Percentiles rank a stretch among this genome's conserved stretches.
phyloP scores from a whole-genome alignment of 164 flowering plant genomes.

The Dillenia turbinata region DNA sequence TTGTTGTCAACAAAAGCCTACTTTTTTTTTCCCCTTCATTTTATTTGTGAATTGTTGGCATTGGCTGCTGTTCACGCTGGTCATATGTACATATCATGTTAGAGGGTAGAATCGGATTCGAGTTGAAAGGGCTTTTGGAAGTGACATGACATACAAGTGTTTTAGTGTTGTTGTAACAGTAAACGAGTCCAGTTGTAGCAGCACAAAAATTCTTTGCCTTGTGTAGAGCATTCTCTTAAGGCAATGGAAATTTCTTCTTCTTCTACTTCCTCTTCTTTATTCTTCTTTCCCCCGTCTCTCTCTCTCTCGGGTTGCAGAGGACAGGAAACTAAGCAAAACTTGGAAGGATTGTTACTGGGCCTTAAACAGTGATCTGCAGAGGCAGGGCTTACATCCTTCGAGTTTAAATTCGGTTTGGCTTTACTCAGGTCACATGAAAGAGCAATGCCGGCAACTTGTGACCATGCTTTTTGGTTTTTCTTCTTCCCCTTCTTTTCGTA shows the following conservation, averaged over 20 bases:
- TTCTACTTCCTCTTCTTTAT: neutral
- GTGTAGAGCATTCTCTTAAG: slow-evolving; percentile 28
- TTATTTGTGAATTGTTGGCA: neutral
- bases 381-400: no score
- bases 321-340: no score
- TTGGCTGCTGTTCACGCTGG: neutral
- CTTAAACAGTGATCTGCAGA: no score
- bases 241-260: slow-evolving; percentile 26
- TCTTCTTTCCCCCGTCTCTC: no score
- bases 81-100: slow-evolving; percentile 14
- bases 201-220: slow-evolving; percentile 22
- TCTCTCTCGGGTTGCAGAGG: no score
- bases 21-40: neutral
- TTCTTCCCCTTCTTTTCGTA: no score
- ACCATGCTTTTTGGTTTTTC: no score
- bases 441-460: no score
- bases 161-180: slow-evolving; percentile 12
- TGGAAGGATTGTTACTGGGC: no score
- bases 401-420: no score
- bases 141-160: neutral
- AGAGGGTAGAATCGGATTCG: slow-evolving; percentile 1
- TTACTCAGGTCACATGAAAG: no score
- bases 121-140: slow-evolving; percentile 2
- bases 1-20: neutral
- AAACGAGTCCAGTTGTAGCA: neutral